These are phyloP conservation scores for Hortiboletus rubellus DNA, from an alignment of 1,284 basidiomycete species.

Conservation along the genomic window DNA sequence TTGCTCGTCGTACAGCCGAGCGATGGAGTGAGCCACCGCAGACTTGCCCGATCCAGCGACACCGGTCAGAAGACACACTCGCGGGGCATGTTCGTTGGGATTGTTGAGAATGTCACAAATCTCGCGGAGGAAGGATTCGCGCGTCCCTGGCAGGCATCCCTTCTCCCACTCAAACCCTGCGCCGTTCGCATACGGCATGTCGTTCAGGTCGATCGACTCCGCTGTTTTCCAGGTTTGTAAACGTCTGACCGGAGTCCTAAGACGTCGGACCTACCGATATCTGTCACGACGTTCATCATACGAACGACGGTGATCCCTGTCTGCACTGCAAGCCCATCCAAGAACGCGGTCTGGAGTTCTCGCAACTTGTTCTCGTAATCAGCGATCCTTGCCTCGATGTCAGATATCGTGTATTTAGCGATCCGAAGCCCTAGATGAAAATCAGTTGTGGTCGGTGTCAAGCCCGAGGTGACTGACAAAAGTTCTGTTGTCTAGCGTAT, in stretches of 20 bases:
- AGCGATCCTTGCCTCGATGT: not conserved
- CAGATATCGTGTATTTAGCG: not conserved
- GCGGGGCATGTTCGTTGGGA: not conserved
- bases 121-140: not conserved
- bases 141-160: conserved; percentile 4
- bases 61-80: conserved; percentile 2
- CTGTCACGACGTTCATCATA: not conserved
- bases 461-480: not conserved
- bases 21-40: conserved; percentile 1
- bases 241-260: not conserved
- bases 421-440: too few species aligned
- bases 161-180: conserved; percentile 5
- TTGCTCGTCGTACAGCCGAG: conserved; percentile 3
- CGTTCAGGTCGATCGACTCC: not conserved
- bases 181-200: not conserved
- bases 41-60: conserved; percentile 9
- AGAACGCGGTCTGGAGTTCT: not conserved
- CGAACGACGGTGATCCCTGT: not conserved
- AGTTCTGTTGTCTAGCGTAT: not conserved
- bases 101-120: not conserved
- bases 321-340: not conserved
- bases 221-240: not conserved
- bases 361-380: not conserved
- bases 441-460: not conserved
- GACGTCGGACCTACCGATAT: not conserved